A percentile compares a stretch with the other conserved stretches of the same genome.
Evolutionary conservation across 2,329 filamentous ascomycete species (phyloP).

Genomic region (Stemphylium lycopersici): DNA sequence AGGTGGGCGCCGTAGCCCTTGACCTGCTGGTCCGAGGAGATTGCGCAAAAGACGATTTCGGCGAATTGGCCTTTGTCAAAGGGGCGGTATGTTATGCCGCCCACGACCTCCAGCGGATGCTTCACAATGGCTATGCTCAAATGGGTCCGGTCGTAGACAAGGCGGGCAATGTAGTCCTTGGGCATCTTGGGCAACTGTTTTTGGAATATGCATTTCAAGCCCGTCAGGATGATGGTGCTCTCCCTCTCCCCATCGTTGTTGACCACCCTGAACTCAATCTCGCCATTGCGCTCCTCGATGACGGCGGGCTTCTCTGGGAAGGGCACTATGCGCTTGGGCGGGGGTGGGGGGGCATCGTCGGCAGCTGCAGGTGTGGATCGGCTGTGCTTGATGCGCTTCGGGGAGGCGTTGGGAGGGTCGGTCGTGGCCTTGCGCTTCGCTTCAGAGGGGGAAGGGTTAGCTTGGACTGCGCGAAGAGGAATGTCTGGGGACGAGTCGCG

Average conservation of each 20-base stretch:
- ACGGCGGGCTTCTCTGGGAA: conserved; percentile 96
- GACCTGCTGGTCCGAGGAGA: conserved; percentile 96
- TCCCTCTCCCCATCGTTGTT: conserved; percentile 92
- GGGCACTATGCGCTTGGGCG: conserved; percentile 69
- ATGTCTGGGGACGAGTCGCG: conserved; percentile 13
- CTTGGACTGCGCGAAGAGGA: conserved; percentile 13
- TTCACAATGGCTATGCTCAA: conserved; percentile 97
- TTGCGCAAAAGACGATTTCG: conserved; percentile 98
- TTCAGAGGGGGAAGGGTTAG: conserved; percentile 26
- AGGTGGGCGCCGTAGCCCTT: conserved; percentile 98
- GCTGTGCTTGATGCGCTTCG: conserved; percentile 62
- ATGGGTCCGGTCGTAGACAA: conserved; percentile 97
- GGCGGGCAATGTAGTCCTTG: conserved; percentile 95
- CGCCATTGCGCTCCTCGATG: conserved; percentile 88
- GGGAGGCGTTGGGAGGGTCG: conserved; percentile 64
- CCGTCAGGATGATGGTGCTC: conserved; percentile 91
- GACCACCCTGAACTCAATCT: conserved; percentile 96
- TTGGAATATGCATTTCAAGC: conserved; percentile 96
- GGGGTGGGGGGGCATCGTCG: conserved; percentile 45
- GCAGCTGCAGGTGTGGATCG: conserved; percentile 44
- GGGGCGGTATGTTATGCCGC: conserved; percentile 92
- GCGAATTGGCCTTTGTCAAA: conserved; percentile 93
- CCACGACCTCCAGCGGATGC: conserved; percentile 90
- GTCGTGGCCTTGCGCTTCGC: conserved; percentile 78
- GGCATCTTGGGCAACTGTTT: conserved; percentile 99